Conservation (phyloP, 1,284 basidiomycete genomes). For the Ceratobasidium sp. region DNA sequence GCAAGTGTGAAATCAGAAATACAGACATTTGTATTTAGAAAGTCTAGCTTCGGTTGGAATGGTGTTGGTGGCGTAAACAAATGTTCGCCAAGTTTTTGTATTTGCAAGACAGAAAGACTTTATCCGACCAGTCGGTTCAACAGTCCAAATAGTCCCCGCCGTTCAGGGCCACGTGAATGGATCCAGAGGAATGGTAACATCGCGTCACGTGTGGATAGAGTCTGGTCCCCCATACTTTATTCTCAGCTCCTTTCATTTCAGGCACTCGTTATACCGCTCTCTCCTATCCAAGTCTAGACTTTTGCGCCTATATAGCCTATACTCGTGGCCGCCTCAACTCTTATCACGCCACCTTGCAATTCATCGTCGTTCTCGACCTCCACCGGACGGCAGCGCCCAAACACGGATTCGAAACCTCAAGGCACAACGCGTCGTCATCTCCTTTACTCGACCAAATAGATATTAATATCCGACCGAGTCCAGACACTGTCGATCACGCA, state of each 20-base stretch:
- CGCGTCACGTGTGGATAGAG: background rate
- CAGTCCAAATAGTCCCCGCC: slow-evolving; percentile 9
- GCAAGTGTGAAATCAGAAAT: no score
- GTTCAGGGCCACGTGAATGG: background rate
- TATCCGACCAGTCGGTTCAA: background rate
- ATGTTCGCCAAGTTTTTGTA: background rate
- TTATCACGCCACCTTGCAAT: no score
- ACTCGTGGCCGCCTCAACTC: no score
- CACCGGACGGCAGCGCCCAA: background rate
- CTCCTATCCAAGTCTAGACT: background rate
- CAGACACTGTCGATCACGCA: background rate
- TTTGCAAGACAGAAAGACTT: background rate
- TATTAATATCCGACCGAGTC: background rate
- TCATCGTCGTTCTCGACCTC: background rate
- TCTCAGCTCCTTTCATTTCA: background rate
- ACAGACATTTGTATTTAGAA: no score
- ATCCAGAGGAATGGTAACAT: background rate
- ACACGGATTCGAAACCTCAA: slow-evolving; percentile 3
- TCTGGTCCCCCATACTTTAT: background rate
- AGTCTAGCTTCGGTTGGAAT: no score
- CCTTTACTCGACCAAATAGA: no score
- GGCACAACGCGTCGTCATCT: background rate
- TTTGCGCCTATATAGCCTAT: no score
- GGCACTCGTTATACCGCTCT: background rate
- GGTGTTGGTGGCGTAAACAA: no score